A percentile compares a stretch with the other conserved stretches of the same genome.
These are phyloP conservation scores for Komagataella populi DNA, from an alignment of 805 yeast genomes.

Conservation along the genomic window DNA sequence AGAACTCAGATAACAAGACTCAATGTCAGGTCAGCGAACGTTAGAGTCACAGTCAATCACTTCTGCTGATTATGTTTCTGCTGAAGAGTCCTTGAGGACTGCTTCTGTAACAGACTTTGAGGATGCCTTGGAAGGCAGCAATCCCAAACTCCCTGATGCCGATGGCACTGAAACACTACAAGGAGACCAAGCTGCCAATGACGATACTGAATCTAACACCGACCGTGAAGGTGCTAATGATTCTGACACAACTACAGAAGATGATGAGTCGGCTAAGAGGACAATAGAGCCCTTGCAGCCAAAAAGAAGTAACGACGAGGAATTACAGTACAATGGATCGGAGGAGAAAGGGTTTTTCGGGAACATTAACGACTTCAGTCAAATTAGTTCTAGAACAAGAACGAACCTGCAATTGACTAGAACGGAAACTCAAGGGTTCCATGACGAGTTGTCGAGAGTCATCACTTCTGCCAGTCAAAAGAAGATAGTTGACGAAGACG, in stretches of 20 bases:
- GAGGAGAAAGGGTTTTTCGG: not conserved
- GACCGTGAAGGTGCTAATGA: not conserved
- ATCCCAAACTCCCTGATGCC: not conserved
- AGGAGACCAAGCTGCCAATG: not conserved
- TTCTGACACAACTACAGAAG: not conserved
- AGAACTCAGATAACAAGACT: too few relatives aligned
- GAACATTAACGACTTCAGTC: not conserved
- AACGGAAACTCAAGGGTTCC: constrained; percentile 1
- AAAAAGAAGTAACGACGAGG: not conserved
- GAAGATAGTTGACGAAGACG: constrained; percentile 7
- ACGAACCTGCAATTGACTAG: not conserved
- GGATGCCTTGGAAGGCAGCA: constrained; percentile 15
- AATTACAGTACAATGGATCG: not conserved
- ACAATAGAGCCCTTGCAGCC: not conserved
- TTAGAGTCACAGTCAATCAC: not conserved
- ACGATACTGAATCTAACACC: not conserved
- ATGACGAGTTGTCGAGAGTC: not conserved
- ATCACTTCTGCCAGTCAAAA: not conserved
- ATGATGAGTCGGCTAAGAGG: not conserved
- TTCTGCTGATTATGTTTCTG: not conserved
- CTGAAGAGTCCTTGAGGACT: not conserved
- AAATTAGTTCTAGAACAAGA: not conserved
- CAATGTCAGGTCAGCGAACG: not conserved
- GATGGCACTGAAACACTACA: not conserved
- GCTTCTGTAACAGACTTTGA: constrained; percentile 1